phyloP scores from a whole-genome alignment of 768 basidiomycete genomes.

The Gloeopeniophorella convolvens region DNA sequence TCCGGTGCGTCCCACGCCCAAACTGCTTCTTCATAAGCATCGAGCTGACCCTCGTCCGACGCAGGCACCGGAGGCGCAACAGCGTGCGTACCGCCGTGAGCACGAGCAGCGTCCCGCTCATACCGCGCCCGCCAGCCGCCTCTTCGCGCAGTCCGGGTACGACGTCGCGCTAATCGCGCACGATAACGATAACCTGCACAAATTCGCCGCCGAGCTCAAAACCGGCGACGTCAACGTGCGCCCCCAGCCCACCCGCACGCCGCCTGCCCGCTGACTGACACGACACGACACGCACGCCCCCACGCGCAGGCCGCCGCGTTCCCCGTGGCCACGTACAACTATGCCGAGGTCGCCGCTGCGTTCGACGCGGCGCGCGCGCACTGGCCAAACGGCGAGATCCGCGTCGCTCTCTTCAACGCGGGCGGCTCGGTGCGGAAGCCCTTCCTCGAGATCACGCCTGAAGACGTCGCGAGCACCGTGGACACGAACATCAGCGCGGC shows the following conservation, averaged over 20 bases:
- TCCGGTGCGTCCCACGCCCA: conserved; percentile 29
- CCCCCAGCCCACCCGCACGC: too few species aligned
- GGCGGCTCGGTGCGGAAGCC: conserved; percentile 31
- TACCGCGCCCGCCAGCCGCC: conserved; percentile 23
- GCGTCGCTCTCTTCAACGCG: conserved; percentile 37
- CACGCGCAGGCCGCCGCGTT: conserved; percentile 33
- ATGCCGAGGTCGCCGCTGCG: conserved; percentile 26
- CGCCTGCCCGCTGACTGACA: not conserved
- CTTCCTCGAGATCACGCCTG: conserved; percentile 36
- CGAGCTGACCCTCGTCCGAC: not conserved
- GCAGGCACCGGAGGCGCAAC: conserved; percentile 35
- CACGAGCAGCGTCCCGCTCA: not conserved
- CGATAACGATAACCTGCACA: conserved; percentile 29
- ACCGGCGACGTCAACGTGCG: conserved; percentile 32
- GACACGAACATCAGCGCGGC: conserved; percentile 33
- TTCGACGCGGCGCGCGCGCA: conserved; percentile 30
- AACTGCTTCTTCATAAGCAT: not conserved
- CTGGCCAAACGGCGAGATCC: conserved; percentile 31
- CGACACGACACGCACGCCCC: not conserved
- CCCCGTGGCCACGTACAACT: conserved; percentile 31
- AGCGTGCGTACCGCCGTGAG: conserved; percentile 28
- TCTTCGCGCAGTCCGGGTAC: conserved; percentile 36
- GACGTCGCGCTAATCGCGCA: conserved; percentile 36
- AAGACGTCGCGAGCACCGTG: conserved; percentile 27
- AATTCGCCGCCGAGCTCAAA: conserved; percentile 30